Base-by-base conservation (phyloP, 441 rosid species). In the Sinapis alba region DNA sequence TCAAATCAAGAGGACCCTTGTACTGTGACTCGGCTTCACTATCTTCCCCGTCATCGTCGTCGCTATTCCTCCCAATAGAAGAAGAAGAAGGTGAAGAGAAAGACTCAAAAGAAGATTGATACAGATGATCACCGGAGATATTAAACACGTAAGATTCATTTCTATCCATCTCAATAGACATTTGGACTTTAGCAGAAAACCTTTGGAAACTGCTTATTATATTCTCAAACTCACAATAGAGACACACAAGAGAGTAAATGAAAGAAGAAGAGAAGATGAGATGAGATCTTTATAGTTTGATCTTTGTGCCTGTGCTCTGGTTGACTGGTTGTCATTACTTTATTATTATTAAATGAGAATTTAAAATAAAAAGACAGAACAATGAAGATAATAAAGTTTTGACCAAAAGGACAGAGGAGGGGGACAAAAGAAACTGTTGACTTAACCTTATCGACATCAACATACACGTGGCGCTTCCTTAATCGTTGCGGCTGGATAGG, bases 11-110 rank as follows among this genome's bases (percentile, higher is more conserved):
- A 30, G 88, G 78, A n/a, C 90, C 85, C 18, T 84, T 84, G 59
- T 72, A 89, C 26, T 80, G 68, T 57, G 94, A 91, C 80, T 93
- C 87, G 4, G 85, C 93, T 16, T 65, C 85, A 15, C 84, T 85
- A 19, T 18, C 23, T 11, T 88, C 73, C 12, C 20, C 75, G 21
- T 73, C 53, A 43, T 43, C 51, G 10, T 43, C 73, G 74, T 87
- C 93, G 58, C 91, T 88, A 43, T 90, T 76, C 63, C 63, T 86
- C 20, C 97, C 94, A 36, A 91, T 89, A 45, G 91, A 84, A 19
- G 89, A 85, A 47, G 81, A 76, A 71, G 79, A 67, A 36, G 81
- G 79, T 15, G 87, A 72, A 11, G 81, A 80, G 4, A 79, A 57
- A 5, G 61, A 63, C 4, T 66, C 73, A 23, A 36, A 79, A 10